Conservation (phyloP, 2,329 filamentous ascomycete species). For the Xylariaceae sp. region DNA sequence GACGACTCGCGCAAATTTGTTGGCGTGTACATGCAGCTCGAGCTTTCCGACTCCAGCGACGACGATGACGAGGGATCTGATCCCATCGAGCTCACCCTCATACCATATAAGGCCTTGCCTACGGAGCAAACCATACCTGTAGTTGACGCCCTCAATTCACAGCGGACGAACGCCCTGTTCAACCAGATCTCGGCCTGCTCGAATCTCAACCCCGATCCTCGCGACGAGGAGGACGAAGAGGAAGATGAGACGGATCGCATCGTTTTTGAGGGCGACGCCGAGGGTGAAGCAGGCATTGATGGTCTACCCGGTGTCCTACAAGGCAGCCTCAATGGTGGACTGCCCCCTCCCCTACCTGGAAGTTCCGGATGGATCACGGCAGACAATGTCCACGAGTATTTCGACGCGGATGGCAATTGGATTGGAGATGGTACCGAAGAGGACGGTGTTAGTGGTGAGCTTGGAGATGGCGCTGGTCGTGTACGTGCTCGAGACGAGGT, state of each 20-base stretch:
- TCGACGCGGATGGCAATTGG: constrained; percentile 79
- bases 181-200: constrained; percentile 70
- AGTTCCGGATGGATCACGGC: constrained; percentile 84
- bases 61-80: constrained; percentile 63
- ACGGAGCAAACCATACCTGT: constrained; percentile 21
- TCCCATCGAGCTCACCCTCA: constrained; percentile 63
- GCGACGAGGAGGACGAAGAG: constrained; percentile 54
- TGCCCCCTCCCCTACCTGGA: constrained; percentile 67
- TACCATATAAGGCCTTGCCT: constrained; percentile 40
- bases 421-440: constrained; percentile 39
- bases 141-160: constrained; percentile 23
- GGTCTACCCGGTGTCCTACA: constrained; percentile 52
- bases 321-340: constrained; percentile 42
- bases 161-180: constrained; percentile 50
- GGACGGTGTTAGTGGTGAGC: constrained; percentile 40
- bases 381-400: constrained; percentile 82
- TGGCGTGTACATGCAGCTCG: constrained; percentile 64
- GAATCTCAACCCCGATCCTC: constrained; percentile 69
- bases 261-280: constrained; percentile 47
- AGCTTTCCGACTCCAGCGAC: constrained; percentile 57
- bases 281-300: constrained; percentile 47
- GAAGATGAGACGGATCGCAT: constrained; percentile 46
- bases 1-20: constrained; percentile 36
- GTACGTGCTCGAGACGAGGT: constrained; percentile 50
- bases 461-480: constrained; percentile 62